Evolutionary conservation across 2,329 filamentous ascomycete species (phyloP), one percentile per base, ranked within the genome.

Genomic region (Neurospora crassa): DNA sequence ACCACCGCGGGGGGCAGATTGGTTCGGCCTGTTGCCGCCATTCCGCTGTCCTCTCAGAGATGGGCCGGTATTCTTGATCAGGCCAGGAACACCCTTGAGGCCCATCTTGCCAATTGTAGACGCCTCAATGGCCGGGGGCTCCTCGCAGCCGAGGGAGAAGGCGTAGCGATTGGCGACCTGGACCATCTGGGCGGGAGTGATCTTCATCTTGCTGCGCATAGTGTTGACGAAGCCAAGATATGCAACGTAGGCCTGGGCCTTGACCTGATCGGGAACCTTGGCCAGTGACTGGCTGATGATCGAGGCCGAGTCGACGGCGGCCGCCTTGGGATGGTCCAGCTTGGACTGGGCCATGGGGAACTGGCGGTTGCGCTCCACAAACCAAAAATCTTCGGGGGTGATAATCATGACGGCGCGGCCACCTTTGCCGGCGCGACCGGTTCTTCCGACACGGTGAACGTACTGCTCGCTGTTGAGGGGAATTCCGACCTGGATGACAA

Each of bases 401-500:
- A 75, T 67, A 47, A 78, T 73, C 74, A 76, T 75, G 69, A 74
- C 73, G 59, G 76, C 76, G 14, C 71, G 70, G 34, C 76, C 76
- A 7, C 29, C 41, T 74, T 77, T 77, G 76, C 76, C 76, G 6
- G 76, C 76, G 53, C 76, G 76, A 20, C 76, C 76, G 5, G 76
- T 78, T 4, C 76, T 85, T 69, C 88, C 88, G 42, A 90, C 81
- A 70, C 88, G 87, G 78, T 90, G 88, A 70, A 90, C 86, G 77
- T 90, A 90, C 68, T 86, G 84, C 76, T 89, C 87, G 69, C 84
- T 82, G 73, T 84, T 83, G 1, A 80, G 78, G 3, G 88, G 86
- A 18, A 85, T 72, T 70, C 87, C 86, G 8, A 89, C 76, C 77
- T 90, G 88, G 72, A 90, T 83, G 71, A 90, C 87, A 75, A 89